Base-by-base conservation (phyloP, 768 basidiomycete genomes). In the Omphalotus guepiniiformis region DNA sequence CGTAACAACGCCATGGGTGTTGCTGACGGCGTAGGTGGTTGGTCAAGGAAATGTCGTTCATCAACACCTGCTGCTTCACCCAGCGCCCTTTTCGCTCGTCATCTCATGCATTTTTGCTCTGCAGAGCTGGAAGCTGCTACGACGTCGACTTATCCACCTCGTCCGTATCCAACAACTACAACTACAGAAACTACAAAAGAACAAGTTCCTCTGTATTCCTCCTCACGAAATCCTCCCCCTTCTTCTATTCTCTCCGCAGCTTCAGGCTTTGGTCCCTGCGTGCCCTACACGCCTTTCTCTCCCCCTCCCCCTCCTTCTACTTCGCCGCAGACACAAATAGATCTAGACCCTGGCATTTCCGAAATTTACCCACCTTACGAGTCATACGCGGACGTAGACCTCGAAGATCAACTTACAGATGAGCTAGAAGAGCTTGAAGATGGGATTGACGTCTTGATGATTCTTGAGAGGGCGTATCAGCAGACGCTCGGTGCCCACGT, bases 21-120 rank as follows among this genome's bases (percentile, higher is more conserved):
- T 7, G 91, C 93, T 3, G 94, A 97, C 60, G 94, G 94, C 25
- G 94, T 97, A 1, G 94, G 94, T 0, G 93, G 93, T 0, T 96
- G 93, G 93, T 76, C 83, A 6, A 65, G 71, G 48, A 49, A 63
- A 62, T 27, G 54, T 58, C 47, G 62, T 71, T 73, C 55, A 16
- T 66, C 50, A 41, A 34, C 41, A 43, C 42, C 52, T 34, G 42
- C 53, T 34, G 38, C 58, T 21, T 49, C 71, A 60, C 61, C 80
- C 5, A 45, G 43, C 16, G 43, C 29, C 16, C 16, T 45, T 13
- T 45, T 45, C n/a, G 43, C 43, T n/a, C 66, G 75, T 23, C 66
- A 81, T 43, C 65, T 87, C 36, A 87, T 87, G 76, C 83, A 86
- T 58, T 79, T 71, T 49, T 84, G 77, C 53, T 76, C 78, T 5